Conservation (phyloP, 257 asterid genomes). For the Solanum pennellii region DNA sequence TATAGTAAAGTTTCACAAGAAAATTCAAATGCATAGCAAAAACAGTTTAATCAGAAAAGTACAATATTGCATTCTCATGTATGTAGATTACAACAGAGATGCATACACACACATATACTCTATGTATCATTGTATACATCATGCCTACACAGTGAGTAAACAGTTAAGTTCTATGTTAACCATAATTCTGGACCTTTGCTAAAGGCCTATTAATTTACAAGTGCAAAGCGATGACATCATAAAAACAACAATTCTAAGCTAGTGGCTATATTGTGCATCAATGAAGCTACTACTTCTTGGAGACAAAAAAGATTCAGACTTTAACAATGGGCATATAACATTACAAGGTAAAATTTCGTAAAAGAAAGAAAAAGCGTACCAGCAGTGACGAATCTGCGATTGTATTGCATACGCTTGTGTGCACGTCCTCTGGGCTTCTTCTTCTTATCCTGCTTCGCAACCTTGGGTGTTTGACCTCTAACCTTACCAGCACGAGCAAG, state of each 20-base stretch:
- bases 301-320: neutral
- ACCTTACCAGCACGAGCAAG: constrained; percentile 96
- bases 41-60: neutral
- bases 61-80: neutral
- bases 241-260: neutral
- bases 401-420: constrained; percentile 84
- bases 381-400: constrained; percentile 87
- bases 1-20: neutral
- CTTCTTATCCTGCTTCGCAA: constrained; percentile 79
- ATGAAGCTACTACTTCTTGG: neutral
- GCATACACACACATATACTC: neutral
- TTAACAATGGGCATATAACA: neutral
- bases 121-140: too few species aligned
- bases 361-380: constrained; percentile 20
- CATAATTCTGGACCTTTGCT: neutral
- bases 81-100: neutral
- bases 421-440: constrained; percentile 94
- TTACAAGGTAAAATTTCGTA: too few species aligned
- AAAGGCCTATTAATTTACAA: neutral
- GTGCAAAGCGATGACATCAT: neutral
- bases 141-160: neutral
- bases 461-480: constrained; percentile 84
- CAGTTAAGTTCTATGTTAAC: neutral
- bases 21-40: neutral
- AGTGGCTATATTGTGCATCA: neutral